Percentiles rank a stretch among this genome's conserved stretches.
Conservation (phyloP, 2,329 filamentous ascomycete species). For the Sporothrix sp. region DNA sequence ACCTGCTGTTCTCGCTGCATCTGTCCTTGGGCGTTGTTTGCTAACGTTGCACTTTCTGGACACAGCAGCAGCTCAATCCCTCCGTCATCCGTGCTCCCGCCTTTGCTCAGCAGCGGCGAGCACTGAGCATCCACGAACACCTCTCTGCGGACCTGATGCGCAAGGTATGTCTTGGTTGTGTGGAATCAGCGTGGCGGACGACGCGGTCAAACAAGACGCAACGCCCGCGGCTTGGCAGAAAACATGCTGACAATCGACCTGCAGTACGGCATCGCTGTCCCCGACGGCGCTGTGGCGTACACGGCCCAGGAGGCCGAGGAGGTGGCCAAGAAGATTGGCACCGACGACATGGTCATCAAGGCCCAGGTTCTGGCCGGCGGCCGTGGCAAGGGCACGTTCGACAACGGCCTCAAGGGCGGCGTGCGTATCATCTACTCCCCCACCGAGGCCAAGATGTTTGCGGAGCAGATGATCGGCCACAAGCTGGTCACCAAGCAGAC, state of each 20-base stretch:
- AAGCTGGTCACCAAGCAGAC: slow-evolving; percentile 99
- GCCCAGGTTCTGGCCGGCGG: slow-evolving; percentile 96
- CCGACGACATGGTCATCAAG: slow-evolving; percentile 98
- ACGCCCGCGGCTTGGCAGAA: no score
- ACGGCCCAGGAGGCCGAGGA: slow-evolving; percentile 79
- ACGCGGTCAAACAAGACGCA: no score
- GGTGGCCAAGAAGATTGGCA: slow-evolving; percentile 82
- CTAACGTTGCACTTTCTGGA: neutral
- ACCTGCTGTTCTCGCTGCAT: slow-evolving; percentile 1
- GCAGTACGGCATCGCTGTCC: slow-evolving; percentile 89
- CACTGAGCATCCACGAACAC: slow-evolving; percentile 97
- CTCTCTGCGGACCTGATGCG: slow-evolving; percentile 85
- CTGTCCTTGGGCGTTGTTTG: no score
- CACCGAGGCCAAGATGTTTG: slow-evolving; percentile 92
- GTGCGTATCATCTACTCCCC: slow-evolving; percentile 98
- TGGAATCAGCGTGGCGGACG: neutral
- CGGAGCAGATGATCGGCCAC: slow-evolving; percentile 98
- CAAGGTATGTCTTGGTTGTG: slow-evolving; percentile 38
- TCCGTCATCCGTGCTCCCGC: slow-evolving; percentile 49
- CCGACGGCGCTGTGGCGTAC: slow-evolving; percentile 78
- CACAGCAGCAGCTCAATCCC: slow-evolving; percentile 33
- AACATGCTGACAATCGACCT: neutral
- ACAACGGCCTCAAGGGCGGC: slow-evolving; percentile 97
- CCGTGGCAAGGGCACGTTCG: slow-evolving; percentile 93
- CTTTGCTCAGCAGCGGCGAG: slow-evolving; percentile 65